Percentiles rank a stretch among this genome's conserved stretches.
Evolutionary conservation across 768 basidiomycete species (phyloP).

Genomic region (Naganishia antarctica): DNA sequence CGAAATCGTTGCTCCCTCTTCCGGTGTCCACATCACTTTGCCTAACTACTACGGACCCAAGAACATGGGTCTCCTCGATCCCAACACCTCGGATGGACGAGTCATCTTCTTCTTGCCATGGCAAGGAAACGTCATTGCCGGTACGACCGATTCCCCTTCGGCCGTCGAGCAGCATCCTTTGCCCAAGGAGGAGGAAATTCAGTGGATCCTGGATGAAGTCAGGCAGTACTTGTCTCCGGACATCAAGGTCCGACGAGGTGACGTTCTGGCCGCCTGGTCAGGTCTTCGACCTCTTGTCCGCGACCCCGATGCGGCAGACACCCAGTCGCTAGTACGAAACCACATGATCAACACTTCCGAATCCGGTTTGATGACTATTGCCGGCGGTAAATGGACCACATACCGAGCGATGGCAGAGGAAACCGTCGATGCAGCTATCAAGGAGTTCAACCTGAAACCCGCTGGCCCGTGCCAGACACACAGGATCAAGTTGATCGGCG

Average conservation of each 20-base stretch:
- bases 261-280: conserved; percentile 92
- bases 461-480: conserved; percentile 71
- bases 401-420: conserved; percentile 91
- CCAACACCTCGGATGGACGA: conserved; percentile 88
- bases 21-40: conserved; percentile 91
- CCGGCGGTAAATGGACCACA: conserved; percentile 98
- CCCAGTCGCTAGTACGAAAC: conserved; percentile 83
- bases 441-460: conserved; percentile 64
- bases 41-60: conserved; percentile 92
- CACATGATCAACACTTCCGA: conserved; percentile 82
- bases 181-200: conserved; percentile 87
- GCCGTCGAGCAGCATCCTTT: conserved; percentile 67
- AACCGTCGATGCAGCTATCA: conserved; percentile 79
- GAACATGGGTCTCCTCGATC: conserved; percentile 91
- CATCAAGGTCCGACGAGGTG: conserved; percentile 87
- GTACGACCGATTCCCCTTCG: conserved; percentile 85
- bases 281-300: conserved; percentile 85
- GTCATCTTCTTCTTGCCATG: conserved; percentile 99
- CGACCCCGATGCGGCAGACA: conserved; percentile 68
- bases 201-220: conserved; percentile 93
- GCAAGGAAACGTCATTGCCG: conserved; percentile 96
- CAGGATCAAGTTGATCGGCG: conserved; percentile 75
- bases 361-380: conserved; percentile 83
- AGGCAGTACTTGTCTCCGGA: conserved; percentile 81
- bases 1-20: conserved; percentile 85